Evolutionary conservation across 2,329 filamentous ascomycete genomes (phyloP).

Genomic region (Cryphonectria radicalis): DNA sequence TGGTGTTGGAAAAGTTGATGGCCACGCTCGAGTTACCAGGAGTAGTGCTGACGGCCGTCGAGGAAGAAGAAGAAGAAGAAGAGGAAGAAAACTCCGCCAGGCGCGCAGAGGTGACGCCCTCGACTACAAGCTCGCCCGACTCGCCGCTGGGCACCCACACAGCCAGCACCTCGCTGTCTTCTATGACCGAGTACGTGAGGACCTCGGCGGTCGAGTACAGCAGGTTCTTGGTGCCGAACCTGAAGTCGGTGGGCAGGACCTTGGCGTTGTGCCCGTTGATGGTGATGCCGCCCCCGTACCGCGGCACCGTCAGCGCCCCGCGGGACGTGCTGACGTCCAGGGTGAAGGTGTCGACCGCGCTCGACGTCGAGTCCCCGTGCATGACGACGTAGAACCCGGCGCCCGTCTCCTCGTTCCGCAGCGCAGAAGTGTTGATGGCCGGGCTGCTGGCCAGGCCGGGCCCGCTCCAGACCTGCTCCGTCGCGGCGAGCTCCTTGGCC

Average conservation of each 20-base stretch:
- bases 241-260: slow-evolving; percentile 64
- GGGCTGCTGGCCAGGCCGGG: slow-evolving; percentile 56
- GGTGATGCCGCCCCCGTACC: slow-evolving; percentile 50
- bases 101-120: slow-evolving; percentile 42
- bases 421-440: slow-evolving; percentile 56
- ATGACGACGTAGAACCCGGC: slow-evolving; percentile 63
- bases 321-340: slow-evolving; percentile 59
- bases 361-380: slow-evolving; percentile 57
- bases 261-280: slow-evolving; percentile 66
- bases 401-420: slow-evolving; percentile 62
- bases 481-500: slow-evolving; percentile 60
- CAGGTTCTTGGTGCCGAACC: slow-evolving; percentile 53
- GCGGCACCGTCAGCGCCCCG: slow-evolving; percentile 58
- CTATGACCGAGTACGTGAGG: slow-evolving; percentile 54
- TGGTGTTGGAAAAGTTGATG: slow-evolving; percentile 52
- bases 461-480: slow-evolving; percentile 51
- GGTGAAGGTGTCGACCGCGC: slow-evolving; percentile 56
- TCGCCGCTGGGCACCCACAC: slow-evolving; percentile 61
- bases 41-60: slow-evolving; percentile 47
- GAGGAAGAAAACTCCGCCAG: slow-evolving; percentile 39
- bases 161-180: slow-evolving; percentile 51
- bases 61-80: slow-evolving; percentile 32
- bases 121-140: slow-evolving; percentile 57
- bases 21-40: slow-evolving; percentile 45
- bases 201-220: slow-evolving; percentile 62